Conservation (phyloP, 1,139 yeast genomes). For the Magnusiomyces suaveolens region DNA sequence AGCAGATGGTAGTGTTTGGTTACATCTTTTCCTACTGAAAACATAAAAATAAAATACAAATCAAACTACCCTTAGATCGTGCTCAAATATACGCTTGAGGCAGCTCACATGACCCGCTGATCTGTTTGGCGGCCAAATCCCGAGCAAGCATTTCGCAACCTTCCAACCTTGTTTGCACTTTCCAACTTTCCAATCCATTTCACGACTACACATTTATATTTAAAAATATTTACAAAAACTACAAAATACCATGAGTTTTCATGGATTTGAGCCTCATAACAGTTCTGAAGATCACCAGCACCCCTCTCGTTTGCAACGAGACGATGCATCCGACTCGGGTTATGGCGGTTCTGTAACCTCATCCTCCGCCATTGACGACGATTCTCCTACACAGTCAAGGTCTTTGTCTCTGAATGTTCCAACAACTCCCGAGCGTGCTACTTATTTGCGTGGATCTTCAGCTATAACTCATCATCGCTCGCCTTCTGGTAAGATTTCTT, state of each 20-base stretch:
- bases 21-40: no score
- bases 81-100: not conserved
- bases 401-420: slow-evolving; percentile 1
- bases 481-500: slow-evolving; percentile 15
- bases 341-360: slow-evolving; percentile 21
- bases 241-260: slow-evolving; percentile 2
- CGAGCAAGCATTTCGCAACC: not conserved
- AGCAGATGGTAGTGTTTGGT: not conserved
- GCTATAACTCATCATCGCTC: slow-evolving; percentile 18
- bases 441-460: slow-evolving; percentile 12
- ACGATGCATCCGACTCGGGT: slow-evolving; percentile 21
- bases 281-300: not conserved
- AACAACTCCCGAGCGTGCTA: slow-evolving; percentile 6
- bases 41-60: no score
- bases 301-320: not conserved
- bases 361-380: slow-evolving; percentile 8
- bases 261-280: slow-evolving; percentile 3
- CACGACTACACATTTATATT: no score
- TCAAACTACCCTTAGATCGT: no score
- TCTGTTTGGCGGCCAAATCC: not conserved
- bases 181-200: not conserved
- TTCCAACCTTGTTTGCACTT: not conserved
- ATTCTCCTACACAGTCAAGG: not conserved
- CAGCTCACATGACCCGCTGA: not conserved
- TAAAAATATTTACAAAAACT: no score